Evolutionary conservation across 257 asterid species (phyloP), one percentile per base, ranked within the genome.

Genomic region (Orobanche coerulescens): DNA sequence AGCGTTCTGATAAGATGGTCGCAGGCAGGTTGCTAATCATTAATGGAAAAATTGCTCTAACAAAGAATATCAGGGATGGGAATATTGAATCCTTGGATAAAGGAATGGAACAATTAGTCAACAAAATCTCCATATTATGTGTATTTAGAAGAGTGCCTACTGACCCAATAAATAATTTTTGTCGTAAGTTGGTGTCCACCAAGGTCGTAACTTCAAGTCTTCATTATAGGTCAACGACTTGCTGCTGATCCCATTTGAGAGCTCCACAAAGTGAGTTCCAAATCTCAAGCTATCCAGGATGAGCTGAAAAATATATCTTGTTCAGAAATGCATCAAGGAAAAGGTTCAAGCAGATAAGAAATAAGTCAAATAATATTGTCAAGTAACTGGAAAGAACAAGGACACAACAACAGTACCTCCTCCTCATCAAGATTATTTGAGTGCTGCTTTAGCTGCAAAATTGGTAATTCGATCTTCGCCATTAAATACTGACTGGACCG

Each of bases 151-250:
- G 46, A 25, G n/a, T 61, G 42, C 14, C 62, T 50, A 62, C 96
- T 70, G 65, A 89, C 99, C 97, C 80, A 83, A 76, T 36, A 93
- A 96, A 83, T 87, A 86, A 77, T 89, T 87, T 72, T 77, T 82
- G 68, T 87, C 90, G 61, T 52, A 68, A 31, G 95, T 86, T 54
- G 99, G 99, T 0, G 99, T 89, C 99, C 99, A 93, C 97, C 99
- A 89, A 67, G 99, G 99, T 14, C 97, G 86, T 68, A 83, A 77
- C 66, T 79, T 79, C 78, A 83, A 61, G 73, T 93, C 97, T 61
- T 87, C 96, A 66, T 89, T 93, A 77, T 84, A 89, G 67, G 94
- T 79, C 81, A 83, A 72, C 50, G 94, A 73, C 73, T 87, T 89
- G 73, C 70, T 76, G 67, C 76, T 54, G 52, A 84, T 85, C 78